A percentile compares a stretch with the other conserved stretches of the same genome.
phyloP scores from a whole-genome alignment of 2,329 filamentous ascomycete species.

The Phymatotrichopsis omnivora region DNA sequence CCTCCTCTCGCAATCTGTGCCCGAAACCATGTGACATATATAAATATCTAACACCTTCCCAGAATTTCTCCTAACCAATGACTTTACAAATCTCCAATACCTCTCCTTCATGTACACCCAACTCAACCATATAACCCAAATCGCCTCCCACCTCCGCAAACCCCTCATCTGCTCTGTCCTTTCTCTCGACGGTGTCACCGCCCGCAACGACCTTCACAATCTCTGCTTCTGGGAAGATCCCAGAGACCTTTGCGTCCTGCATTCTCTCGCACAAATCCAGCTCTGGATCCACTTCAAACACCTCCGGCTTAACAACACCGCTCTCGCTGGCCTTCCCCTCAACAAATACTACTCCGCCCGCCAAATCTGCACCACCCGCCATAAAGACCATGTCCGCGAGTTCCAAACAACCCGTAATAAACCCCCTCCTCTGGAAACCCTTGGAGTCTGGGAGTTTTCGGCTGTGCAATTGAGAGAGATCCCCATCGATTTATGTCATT shows the following conservation, averaged over 20 bases:
- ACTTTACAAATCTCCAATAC: conserved; percentile 17
- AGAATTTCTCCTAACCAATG: conserved; percentile 19
- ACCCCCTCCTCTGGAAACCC: conserved; percentile 12
- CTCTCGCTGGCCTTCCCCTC: conserved; percentile 11
- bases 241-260: conserved; percentile 16
- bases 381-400: conserved; percentile 14
- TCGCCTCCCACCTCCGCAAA: conserved; percentile 13
- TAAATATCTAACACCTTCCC: conserved; percentile 3
- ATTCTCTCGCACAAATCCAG: conserved; percentile 15
- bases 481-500: conserved; percentile 11
- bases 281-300: conserved; percentile 19
- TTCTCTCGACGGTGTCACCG: conserved; percentile 14
- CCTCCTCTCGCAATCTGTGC: not conserved
- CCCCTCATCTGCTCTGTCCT: conserved; percentile 16
- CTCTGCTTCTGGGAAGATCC: conserved; percentile 13
- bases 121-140: conserved; percentile 15
- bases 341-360: conserved; percentile 10
- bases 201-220: conserved; percentile 9
- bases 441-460: conserved; percentile 12
- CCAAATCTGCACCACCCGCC: conserved; percentile 11
- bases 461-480: conserved; percentile 14
- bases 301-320: conserved; percentile 13
- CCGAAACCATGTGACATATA: conserved; percentile 1
- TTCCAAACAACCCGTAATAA: conserved; percentile 11
- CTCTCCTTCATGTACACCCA: conserved; percentile 19